These are phyloP conservation scores for Didymella keratinophila DNA, from an alignment of 2,329 filamentous ascomycete genomes.

Conservation along the genomic window DNA sequence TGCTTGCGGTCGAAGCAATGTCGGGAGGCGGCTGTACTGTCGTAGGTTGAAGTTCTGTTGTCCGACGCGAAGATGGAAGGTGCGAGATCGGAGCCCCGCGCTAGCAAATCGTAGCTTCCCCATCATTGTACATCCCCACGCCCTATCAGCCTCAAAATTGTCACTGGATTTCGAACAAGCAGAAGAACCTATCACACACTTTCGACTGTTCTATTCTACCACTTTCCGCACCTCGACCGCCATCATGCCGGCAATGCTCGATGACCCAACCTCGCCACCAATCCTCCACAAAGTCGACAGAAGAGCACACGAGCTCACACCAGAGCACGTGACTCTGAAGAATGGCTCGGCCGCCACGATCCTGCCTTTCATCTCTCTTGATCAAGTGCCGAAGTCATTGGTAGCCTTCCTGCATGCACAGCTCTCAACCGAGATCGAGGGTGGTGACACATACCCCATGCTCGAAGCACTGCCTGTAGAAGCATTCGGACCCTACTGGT, in stretches of 20 bases:
- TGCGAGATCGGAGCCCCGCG: constrained; percentile 20
- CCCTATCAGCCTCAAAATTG: constrained; percentile 21
- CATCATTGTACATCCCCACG: constrained; percentile 5
- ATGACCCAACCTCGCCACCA: constrained; percentile 59
- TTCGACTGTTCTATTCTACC: too few relatives aligned
- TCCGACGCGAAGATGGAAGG: background rate
- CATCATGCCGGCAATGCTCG: constrained; percentile 20
- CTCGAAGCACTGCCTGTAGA: constrained; percentile 73
- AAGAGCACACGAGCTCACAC: constrained; percentile 70
- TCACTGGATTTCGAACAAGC: background rate
- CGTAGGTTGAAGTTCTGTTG: background rate
- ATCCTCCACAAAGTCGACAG: constrained; percentile 68
- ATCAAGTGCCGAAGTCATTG: constrained; percentile 74
- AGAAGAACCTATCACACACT: too few relatives aligned
- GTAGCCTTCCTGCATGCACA: constrained; percentile 78
- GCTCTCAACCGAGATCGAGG: constrained; percentile 84
- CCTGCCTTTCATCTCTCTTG: constrained; percentile 75
- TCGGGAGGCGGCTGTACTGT: background rate
- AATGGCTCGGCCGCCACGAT: constrained; percentile 78
- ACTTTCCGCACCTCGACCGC: background rate
- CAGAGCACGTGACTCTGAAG: constrained; percentile 77
- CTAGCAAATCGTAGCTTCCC: constrained; percentile 1
- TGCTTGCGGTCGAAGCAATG: background rate
- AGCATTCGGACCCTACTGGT: constrained; percentile 83
- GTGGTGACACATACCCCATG: constrained; percentile 89